Evolutionary conservation across 768 basidiomycete genomes (phyloP).

Genomic region (Termitomyces sp.): DNA sequence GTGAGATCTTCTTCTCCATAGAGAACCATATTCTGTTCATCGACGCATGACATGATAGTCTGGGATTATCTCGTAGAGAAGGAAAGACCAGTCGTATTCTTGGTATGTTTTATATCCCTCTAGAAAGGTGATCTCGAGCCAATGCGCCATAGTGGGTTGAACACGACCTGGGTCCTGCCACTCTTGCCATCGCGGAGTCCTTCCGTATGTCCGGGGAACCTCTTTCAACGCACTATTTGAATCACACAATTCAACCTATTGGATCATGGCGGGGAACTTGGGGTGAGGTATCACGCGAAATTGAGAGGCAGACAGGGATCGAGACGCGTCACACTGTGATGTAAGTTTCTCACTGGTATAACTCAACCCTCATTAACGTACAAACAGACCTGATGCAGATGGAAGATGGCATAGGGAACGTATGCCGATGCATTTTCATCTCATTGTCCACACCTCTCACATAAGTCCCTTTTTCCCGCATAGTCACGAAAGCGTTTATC

Average conservation of each 20-base stretch:
- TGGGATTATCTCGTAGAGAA: conserved; percentile 9
- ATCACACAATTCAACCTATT: conserved; percentile 9
- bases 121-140: background rate
- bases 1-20: background rate
- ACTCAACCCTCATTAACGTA: background rate
- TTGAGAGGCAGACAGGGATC: conserved; percentile 11
- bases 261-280: conserved; percentile 13
- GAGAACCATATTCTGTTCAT: background rate
- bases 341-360: background rate
- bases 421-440: background rate
- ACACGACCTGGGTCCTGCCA: conserved; percentile 5
- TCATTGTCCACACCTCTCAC: background rate
- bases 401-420: conserved; percentile 8
- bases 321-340: conserved; percentile 6
- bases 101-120: conserved; percentile 1
- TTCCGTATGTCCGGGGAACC: conserved; percentile 4
- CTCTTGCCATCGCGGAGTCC: conserved; percentile 3
- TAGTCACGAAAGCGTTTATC: conserved; percentile 11
- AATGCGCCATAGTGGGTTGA: conserved; percentile 6
- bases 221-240: background rate
- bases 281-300: conserved; percentile 11
- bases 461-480: background rate
- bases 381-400: conserved; percentile 5
- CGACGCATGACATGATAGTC: background rate
- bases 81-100: conserved; percentile 11